Percentiles rank a stretch among this genome's conserved stretches.
Evolutionary conservation across 345 rosid species (phyloP).

Genomic region (Populus pruinosa): DNA sequence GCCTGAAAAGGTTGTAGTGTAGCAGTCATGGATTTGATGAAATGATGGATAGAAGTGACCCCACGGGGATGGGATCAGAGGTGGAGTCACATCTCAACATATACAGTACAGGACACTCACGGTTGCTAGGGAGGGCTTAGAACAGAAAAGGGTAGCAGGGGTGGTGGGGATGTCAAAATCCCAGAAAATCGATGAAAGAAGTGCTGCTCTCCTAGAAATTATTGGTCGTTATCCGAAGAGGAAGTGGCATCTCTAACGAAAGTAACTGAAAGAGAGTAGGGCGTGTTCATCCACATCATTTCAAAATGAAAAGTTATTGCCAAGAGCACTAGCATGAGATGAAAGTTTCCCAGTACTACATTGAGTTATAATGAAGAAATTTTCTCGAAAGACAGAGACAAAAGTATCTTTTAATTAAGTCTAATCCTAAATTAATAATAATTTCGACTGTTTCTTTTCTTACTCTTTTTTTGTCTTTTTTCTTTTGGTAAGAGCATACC

Average conservation of each 20-base stretch:
- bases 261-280: background rate
- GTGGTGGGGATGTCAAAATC: background rate
- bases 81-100: constrained; percentile 24
- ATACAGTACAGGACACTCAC: background rate
- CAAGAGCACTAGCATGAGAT: background rate
- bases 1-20: constrained; percentile 18
- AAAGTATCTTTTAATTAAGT: background rate
- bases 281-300: background rate
- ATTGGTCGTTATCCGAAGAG: background rate
- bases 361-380: background rate
- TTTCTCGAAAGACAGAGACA: background rate
- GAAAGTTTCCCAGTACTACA: background rate
- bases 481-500: no score
- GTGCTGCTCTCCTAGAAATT: background rate
- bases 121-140: background rate
- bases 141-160: background rate
- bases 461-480: no score
- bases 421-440: background rate
- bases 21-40: constrained; percentile 19
- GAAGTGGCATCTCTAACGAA: background rate
- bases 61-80: constrained; percentile 5
- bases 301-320: background rate
- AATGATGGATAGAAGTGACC: constrained; percentile 21
- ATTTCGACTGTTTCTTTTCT: no score
- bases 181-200: background rate